These are phyloP conservation scores for Miscanthus lutarioriparius DNA, from an alignment of 176 grass and related monocot genomes.

Conservation along the genomic window DNA sequence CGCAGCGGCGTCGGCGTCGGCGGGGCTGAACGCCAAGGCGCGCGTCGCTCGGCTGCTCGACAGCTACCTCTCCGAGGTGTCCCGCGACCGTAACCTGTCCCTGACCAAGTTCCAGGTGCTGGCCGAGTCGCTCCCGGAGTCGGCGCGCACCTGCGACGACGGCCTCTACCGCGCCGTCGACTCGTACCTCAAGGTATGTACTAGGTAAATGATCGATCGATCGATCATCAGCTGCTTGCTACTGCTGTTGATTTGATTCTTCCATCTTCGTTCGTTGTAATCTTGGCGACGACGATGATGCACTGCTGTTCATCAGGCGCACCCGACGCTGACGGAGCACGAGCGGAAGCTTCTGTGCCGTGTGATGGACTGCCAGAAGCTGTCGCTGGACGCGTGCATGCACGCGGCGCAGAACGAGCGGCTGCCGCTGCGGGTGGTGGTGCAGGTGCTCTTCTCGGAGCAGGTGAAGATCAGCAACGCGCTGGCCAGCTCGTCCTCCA, in stretches of 20 bases:
- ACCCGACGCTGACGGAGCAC: slow-evolving; percentile 87
- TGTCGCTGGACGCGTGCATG: slow-evolving; percentile 96
- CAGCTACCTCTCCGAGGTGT: slow-evolving; percentile 97
- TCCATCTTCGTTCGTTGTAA: background rate
- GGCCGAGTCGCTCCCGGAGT: slow-evolving; percentile 87
- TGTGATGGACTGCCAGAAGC: slow-evolving; percentile 99
- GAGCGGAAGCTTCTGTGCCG: slow-evolving; percentile 89
- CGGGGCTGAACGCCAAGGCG: slow-evolving; percentile 59
- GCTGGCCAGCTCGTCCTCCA: slow-evolving; percentile 48
- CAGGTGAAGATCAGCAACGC: slow-evolving; percentile 97
- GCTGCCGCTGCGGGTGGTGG: slow-evolving; percentile 90
- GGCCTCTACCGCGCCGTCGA: slow-evolving; percentile 95
- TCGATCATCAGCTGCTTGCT: background rate
- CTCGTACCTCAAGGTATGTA: slow-evolving; percentile 86
- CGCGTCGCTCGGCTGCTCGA: slow-evolving; percentile 83
- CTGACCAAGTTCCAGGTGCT: slow-evolving; percentile 97
- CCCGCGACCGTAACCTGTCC: slow-evolving; percentile 83
- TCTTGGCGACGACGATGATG: too few species aligned
- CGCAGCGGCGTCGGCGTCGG: slow-evolving; percentile 10
- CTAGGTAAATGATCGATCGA: background rate
- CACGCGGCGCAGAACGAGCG: slow-evolving; percentile 97
- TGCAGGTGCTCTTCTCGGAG: slow-evolving; percentile 99
- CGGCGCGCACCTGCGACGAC: slow-evolving; percentile 81
- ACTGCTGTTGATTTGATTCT: background rate
- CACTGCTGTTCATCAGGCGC: too few species aligned